Base-by-base conservation (phyloP, 257 asterid genomes). In the Solanum etuberosum region DNA sequence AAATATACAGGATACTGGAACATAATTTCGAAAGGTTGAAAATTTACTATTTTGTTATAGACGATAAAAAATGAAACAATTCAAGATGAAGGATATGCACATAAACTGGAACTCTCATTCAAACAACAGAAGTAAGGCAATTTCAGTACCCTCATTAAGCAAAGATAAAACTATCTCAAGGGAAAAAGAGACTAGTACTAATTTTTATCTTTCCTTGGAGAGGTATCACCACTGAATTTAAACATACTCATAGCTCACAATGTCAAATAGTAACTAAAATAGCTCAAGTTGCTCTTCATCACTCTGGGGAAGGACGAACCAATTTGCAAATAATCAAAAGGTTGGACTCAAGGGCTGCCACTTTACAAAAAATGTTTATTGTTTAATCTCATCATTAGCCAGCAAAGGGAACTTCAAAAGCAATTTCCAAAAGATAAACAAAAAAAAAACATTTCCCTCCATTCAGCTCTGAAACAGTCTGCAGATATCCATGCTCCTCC, bases 1-100 rank as follows among this genome's bases (percentile, higher is more conserved):
- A 96, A 96, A 93, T 96, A 96, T 76, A 96, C 98, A 34, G 99
- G 98, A 92, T 93, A 95, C 99, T 96, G 97, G 83, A 92, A 74
- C 88, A 92, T 43, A 85, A 86, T 57, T 84, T 48, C 29, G 83
- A 46, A 86, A 42, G 54, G 9, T 85, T 76, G n/a, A 87, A 65
- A 78, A 25, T 7, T 78, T 35, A 78, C 84, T 27, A 43, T 27
- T 42, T 42, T 27, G 38, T 43, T 1, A 37, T 21, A 78, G 63
- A 78, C 25, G 27, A 43, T 43, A 74, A 77, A 40, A 42, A 77
- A 6, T 15, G 31, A 78, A 78, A 42, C 48, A 43, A 43, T 25
- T 43, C 63, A 77, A 42, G 38, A 42, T 42, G 61, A 77, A 77
- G 84, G 63, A 42, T 77, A 42, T 42, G 35, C 63, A 27, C 9